phyloP scores from a whole-genome alignment of 2,329 filamentous ascomycete genomes.

The Alternaria panax region DNA sequence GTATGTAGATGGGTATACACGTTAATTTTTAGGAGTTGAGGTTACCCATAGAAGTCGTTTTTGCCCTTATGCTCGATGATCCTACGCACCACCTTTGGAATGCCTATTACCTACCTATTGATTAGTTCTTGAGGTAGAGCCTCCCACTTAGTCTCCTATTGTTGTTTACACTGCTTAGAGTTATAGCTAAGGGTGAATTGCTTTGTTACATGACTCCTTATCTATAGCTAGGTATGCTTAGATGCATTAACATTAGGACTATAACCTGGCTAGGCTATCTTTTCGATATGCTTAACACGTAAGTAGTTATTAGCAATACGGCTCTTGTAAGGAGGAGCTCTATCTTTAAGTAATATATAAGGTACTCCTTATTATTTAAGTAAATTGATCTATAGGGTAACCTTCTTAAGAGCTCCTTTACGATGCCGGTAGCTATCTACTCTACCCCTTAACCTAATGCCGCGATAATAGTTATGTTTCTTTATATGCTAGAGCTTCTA shows the following conservation, averaged over 20 bases:
- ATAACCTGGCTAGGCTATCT: conserved; percentile 7
- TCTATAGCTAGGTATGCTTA: conserved; percentile 16
- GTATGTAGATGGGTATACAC: not conserved
- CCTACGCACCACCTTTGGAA: conserved; percentile 5
- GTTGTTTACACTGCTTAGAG: not conserved
- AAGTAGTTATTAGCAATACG: conserved; percentile 10
- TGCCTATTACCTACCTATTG: conserved; percentile 9
- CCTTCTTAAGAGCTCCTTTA: conserved; percentile 8
- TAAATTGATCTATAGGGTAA: conserved; percentile 7
- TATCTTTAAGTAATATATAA: conserved; percentile 8
- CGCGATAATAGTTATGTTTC: conserved; percentile 5
- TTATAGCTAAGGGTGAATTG: not conserved
- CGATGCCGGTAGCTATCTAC: conserved; percentile 7
- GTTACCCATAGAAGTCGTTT: not conserved
- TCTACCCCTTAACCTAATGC: not conserved
- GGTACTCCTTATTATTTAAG: not conserved
- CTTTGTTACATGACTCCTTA: not conserved
- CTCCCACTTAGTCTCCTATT: not conserved
- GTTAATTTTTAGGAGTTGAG: not conserved
- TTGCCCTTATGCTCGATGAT: conserved; percentile 7
- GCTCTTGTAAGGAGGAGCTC: conserved; percentile 11
- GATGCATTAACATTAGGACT: conserved; percentile 10
- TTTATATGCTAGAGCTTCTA: conserved; percentile 4
- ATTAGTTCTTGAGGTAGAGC: conserved; percentile 11
- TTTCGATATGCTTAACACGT: conserved; percentile 3